A percentile compares a stretch with the other conserved stretches of the same genome.
Conservation (phyloP, 352 stramenopile species). For the Aphanomyces cochlioides region DNA sequence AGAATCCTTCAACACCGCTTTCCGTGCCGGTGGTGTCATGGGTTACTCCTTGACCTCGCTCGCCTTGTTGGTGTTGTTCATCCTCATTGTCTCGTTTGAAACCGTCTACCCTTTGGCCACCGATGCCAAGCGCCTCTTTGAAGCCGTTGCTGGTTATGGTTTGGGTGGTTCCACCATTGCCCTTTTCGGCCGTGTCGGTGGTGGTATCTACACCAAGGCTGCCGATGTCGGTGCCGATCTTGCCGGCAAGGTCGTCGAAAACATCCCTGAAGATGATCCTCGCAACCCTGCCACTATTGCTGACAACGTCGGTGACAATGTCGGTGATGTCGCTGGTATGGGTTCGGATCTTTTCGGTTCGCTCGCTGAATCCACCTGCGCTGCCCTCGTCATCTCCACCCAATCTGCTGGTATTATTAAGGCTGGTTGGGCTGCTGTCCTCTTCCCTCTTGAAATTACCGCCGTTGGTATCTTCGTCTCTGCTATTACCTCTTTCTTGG, state of each 20-base stretch:
- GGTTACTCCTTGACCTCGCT: constrained; percentile 97
- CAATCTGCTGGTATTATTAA: constrained; percentile 87
- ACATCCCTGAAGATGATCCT: constrained; percentile 99
- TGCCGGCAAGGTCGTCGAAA: constrained; percentile 98
- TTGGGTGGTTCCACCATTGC: constrained; percentile 98
- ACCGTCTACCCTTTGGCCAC: constrained; percentile 86
- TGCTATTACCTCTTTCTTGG: constrained; percentile 95
- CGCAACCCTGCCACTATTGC: constrained; percentile 99
- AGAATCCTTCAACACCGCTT: constrained; percentile 97
- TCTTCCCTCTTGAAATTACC: constrained; percentile 97
- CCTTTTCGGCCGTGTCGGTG: constrained; percentile 99
- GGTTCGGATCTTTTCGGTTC: constrained; percentile 99
- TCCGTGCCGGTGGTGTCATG: constrained; percentile 98
- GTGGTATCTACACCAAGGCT: constrained; percentile 99
- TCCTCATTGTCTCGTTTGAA: constrained; percentile 92
- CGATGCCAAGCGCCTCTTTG: constrained; percentile 89
- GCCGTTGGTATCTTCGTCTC: constrained; percentile 97
- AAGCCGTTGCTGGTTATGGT: constrained; percentile 97
- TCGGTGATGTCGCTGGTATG: constrained; percentile 99
- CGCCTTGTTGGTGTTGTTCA: constrained; percentile 96
- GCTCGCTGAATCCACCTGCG: constrained; percentile 98
- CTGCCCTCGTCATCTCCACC: constrained; percentile 96
- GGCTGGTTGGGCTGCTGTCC: constrained; percentile 92
- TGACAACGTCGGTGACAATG: constrained; percentile 99
- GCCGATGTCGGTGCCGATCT: constrained; percentile 99